Evolutionary conservation across 768 basidiomycete genomes (phyloP).

Genomic region (Rubroboletus pulcherrimus): DNA sequence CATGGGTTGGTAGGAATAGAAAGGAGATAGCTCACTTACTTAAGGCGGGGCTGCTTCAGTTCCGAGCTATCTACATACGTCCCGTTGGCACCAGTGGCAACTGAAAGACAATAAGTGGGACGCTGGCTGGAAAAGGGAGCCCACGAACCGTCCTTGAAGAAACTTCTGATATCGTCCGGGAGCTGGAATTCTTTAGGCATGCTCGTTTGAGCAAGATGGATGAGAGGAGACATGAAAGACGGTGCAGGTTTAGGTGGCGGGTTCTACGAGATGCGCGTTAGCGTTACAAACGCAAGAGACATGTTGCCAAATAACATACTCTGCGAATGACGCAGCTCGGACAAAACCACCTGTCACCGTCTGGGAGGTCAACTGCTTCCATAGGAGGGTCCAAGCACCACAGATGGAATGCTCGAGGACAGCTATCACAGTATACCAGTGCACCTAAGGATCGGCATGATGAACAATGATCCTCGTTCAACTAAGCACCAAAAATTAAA

Average conservation of each 20-base stretch:
- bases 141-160: conserved; percentile 81
- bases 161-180: conserved; percentile 76
- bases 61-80: conserved; percentile 80
- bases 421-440: conserved; percentile 95
- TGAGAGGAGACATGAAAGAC: conserved; percentile 67
- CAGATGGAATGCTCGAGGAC: conserved; percentile 93
- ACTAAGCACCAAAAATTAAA: conserved; percentile 24
- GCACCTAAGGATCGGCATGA: conserved; percentile 79
- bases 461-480: conserved; percentile 84
- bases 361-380: conserved; percentile 81
- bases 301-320: conserved; percentile 38
- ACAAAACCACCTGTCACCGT: conserved; percentile 78
- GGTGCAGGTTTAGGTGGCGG: conserved; percentile 61
- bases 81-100: conserved; percentile 74
- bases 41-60: conserved; percentile 71
- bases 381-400: conserved; percentile 96
- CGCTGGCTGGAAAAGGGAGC: conserved; percentile 5
- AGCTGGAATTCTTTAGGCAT: conserved; percentile 84
- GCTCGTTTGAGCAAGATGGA: conserved; percentile 60
- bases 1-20: neutral
- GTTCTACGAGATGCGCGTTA: conserved; percentile 42
- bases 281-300: neutral
- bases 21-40: conserved; percentile 50
- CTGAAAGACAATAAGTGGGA: conserved; percentile 40
- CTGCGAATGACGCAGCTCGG: conserved; percentile 64